Base-by-base conservation (phyloP, 371 early-diverging fungal genomes). In the Funneliformis caledonium region DNA sequence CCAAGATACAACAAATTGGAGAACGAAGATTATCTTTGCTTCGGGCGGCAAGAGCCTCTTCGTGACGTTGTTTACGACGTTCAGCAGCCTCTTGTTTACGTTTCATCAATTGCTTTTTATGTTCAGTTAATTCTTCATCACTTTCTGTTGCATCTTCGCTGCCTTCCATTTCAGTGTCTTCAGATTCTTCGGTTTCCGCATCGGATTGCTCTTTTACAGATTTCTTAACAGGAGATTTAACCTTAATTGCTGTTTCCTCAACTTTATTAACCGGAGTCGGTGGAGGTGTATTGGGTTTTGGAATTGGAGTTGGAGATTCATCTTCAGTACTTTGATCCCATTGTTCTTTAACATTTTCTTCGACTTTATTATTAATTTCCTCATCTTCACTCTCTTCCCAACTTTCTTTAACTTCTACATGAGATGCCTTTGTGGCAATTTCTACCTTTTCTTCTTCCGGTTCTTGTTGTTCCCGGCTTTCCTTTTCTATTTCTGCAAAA, bases 1-100 rank as follows among this genome's bases (percentile, higher is more conserved):
- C 99, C 72, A 99, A 89, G 89, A 99, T 99, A 91, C 97, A 97
- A 90, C 98, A 98, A 87, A 99, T 99, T 11, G 99, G 99, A 50
- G 98, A 98, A 81, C 99, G 97, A 82, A 98, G 88, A 83, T 98
- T 89, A 78, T 96, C 96, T 83, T 90, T 92, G 26, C 95, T 94
- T 75, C 96, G 91, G 14, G 94, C 93, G 12, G 94, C 96, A 90
- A 95, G 85, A 19, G 96, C 96, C 14, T 92, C 94, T 76, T 92
- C 87, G 80, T 90, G 86, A 64, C 96, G 91, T 81, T 93, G 86
- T 82, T 88, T 82, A 82, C 95, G 92, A 62, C 95, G 93, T 33
- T 90, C 92, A 12, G 92, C 90, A 16, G 97, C 96, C 70, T 95
- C 96, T 85, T 93, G 90, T 85, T 94, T 96, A 82, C 92, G 90